Percentiles rank a stretch among this genome's conserved stretches.
Conservation (phyloP, 768 basidiomycete genomes). For the Termitomyces sp. region DNA sequence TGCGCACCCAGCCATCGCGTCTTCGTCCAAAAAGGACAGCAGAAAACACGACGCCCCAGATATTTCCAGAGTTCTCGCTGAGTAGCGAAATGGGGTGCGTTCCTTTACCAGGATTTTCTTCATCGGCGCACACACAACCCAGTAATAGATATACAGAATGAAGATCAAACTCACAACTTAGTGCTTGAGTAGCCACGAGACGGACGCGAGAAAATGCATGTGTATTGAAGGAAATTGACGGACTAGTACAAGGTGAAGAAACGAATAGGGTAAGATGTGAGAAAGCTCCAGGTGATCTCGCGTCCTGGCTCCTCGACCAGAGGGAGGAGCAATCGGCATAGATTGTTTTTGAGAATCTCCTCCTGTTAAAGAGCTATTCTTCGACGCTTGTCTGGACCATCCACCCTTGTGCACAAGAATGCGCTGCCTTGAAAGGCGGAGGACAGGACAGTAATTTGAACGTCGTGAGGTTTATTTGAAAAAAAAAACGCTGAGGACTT, state of each 20-base stretch:
- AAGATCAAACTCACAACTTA: constrained; percentile 20
- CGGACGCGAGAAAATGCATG: constrained; percentile 4
- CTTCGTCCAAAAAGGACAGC: constrained; percentile 22
- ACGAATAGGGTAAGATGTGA: constrained; percentile 41
- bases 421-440: constrained; percentile 37
- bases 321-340: constrained; percentile 88
- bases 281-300: constrained; percentile 88
- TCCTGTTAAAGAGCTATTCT: constrained; percentile 43
- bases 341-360: constrained; percentile 84
- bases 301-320: constrained; percentile 87
- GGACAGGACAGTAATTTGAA: constrained; percentile 81
- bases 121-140: constrained; percentile 42
- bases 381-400: constrained; percentile 90
- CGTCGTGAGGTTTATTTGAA: constrained; percentile 47
- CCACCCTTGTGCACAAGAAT: constrained; percentile 46
- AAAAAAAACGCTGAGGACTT: constrained; percentile 11
- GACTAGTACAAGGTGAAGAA: constrained; percentile 17
- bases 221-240: constrained; percentile 9
- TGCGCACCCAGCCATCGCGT: constrained; percentile 54
- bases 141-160: constrained; percentile 4
- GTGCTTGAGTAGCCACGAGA: not conserved
- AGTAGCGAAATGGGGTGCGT: constrained; percentile 59
- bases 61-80: constrained; percentile 29
- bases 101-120: constrained; percentile 89
- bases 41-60: constrained; percentile 27